These are phyloP conservation scores for Saccharomycopsis amapae DNA, from an alignment of 805 yeast species.

Conservation along the genomic window DNA sequence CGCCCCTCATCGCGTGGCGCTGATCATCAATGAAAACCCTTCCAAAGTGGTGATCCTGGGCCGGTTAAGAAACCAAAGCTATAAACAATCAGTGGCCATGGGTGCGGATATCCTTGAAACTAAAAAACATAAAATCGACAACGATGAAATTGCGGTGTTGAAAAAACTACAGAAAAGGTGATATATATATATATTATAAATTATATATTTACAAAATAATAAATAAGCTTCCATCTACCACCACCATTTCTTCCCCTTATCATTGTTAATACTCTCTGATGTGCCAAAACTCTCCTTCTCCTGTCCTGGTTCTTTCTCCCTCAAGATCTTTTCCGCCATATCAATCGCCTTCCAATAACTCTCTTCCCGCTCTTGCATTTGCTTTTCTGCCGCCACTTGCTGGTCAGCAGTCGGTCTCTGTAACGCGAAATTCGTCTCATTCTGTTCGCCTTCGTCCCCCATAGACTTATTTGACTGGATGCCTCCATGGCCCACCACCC, in stretches of 20 bases:
- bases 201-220: background rate
- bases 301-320: slow-evolving; percentile 1
- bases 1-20: slow-evolving; percentile 51
- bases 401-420: slow-evolving; percentile 69
- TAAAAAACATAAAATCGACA: slow-evolving; percentile 8
- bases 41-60: slow-evolving; percentile 65
- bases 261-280: background rate
- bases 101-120: slow-evolving; percentile 29
- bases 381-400: slow-evolving; percentile 64
- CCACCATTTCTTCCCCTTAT: slow-evolving; percentile 4
- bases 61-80: slow-evolving; percentile 60
- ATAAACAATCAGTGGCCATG: slow-evolving; percentile 64
- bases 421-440: slow-evolving; percentile 42
- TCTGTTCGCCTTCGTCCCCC: slow-evolving; percentile 7
- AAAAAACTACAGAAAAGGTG: slow-evolving; percentile 5
- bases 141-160: slow-evolving; percentile 7
- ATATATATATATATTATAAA: background rate
- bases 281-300: slow-evolving; percentile 1
- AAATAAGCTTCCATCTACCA: background rate
- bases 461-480: slow-evolving; percentile 27
- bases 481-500: slow-evolving; percentile 35
- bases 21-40: slow-evolving; percentile 53
- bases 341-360: slow-evolving; percentile 39
- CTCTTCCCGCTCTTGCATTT: slow-evolving; percentile 63
- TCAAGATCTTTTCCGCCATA: slow-evolving; percentile 32